phyloP scores from a whole-genome alignment of 345 rosid species.

The Lepidium didymum region DNA sequence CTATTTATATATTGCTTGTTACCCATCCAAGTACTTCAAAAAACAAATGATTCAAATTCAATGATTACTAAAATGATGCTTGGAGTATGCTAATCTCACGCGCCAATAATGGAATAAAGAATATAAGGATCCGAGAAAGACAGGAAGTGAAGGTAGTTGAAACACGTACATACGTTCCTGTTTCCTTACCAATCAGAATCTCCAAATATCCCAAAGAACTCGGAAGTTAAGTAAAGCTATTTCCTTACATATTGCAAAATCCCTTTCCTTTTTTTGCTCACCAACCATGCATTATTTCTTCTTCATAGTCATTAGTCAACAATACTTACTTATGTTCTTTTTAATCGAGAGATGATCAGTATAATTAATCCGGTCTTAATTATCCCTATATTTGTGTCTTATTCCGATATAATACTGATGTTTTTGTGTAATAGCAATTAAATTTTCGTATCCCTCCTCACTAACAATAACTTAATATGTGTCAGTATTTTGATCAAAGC shows the following conservation, averaged over 20 bases:
- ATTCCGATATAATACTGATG: background rate
- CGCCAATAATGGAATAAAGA: constrained; percentile 5
- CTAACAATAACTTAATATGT: too few relatives aligned
- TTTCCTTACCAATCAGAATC: constrained; percentile 8
- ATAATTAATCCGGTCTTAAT: too few relatives aligned
- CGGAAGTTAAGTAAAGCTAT: constrained; percentile 17
- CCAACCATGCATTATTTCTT: background rate
- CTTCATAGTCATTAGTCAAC: background rate
- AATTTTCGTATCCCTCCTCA: too few relatives aligned
- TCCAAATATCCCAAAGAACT: constrained; percentile 18
- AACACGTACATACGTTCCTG: constrained; percentile 14
- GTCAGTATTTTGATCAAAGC: too few relatives aligned
- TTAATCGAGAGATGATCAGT: too few relatives aligned
- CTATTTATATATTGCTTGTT: too few relatives aligned
- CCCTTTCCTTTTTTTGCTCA: background rate
- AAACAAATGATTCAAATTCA: too few relatives aligned
- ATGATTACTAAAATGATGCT: too few relatives aligned
- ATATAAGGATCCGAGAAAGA: constrained; percentile 22
- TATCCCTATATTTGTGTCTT: background rate
- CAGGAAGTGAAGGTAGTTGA: constrained; percentile 26
- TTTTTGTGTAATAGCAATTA: background rate
- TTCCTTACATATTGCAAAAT: constrained; percentile 17
- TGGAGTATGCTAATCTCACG: constrained; percentile 10
- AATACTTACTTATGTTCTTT: too few relatives aligned
- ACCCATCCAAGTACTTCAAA: too few relatives aligned